Evolutionary conservation across 371 early-diverging fungal genomes (phyloP), one percentile per base, ranked within the genome.

Genomic region (Zychaea mexicana): DNA sequence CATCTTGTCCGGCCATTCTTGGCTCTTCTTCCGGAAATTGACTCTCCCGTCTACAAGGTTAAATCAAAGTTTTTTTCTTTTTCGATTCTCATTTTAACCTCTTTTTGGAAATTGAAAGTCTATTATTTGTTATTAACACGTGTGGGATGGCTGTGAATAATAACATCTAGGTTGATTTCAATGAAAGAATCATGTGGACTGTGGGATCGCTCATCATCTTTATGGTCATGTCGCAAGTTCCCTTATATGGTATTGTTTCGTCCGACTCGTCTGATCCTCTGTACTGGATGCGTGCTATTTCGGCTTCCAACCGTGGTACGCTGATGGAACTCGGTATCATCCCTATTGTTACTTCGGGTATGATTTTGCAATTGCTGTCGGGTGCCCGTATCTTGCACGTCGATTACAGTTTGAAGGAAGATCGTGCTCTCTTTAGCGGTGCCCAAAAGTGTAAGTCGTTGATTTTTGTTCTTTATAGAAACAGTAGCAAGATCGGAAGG

Each of bases 291-390:
- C 94, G 99, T 81, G 96, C 96, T 55, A 98, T 99, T 77, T 88
- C 99, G 67, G 99, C 99, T 46, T 96, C 98, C 42, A 99, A 98
- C 87, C 90, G 99, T 74, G 99, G 99, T 69, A 99, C 99, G 22
- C 87, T 99, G 30, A 99, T 98, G 98, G 99, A 99, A 85, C 86
- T 99, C 70, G 99, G 99, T 79, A 97, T 99, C 65, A 94, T 97
- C 24, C 99, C 99, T 26, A 97, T 99, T 72, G 92, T 99, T 56
- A 98, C 99, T 22, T 97, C 99, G n/a, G 98, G 99, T 46, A 98
- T 99, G 97, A 95, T 99, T 66, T 96, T 99, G 96, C 99, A 99
- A 82, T 77, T 99, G 61, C 81, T 99, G 57, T 96, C 98, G 12
- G 96, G 96, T 66, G 93, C 97, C 64, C 94, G 95, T 74, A 78